These are phyloP conservation scores for Neonectria punicea DNA, from an alignment of 2,329 filamentous ascomycete species.

Conservation along the genomic window DNA sequence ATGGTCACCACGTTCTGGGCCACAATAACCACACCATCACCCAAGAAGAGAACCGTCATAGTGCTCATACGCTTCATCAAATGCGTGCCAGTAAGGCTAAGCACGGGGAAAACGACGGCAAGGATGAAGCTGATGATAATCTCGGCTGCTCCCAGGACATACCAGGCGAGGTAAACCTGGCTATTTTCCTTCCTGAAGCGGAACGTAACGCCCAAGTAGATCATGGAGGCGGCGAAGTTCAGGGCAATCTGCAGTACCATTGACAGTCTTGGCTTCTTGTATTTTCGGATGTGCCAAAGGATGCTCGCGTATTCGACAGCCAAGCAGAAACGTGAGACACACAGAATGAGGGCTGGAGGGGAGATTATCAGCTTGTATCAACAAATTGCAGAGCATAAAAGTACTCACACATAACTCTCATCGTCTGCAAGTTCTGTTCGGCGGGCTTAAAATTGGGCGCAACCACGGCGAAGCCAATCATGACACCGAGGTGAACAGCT, in stretches of 20 bases:
- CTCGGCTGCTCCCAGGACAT: constrained; percentile 64
- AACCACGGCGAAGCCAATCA: constrained; percentile 73
- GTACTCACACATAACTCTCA: constrained; percentile 53
- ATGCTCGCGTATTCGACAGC: constrained; percentile 64
- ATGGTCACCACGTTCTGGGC: constrained; percentile 61
- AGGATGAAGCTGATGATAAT: constrained; percentile 61
- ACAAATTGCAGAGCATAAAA: background rate
- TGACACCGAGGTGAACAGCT: constrained; percentile 69
- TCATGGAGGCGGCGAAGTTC: constrained; percentile 48
- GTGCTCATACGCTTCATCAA: constrained; percentile 72
- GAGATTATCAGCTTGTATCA: background rate
- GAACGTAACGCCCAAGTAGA: constrained; percentile 57
- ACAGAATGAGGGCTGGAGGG: constrained; percentile 55
- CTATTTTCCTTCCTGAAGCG: constrained; percentile 49
- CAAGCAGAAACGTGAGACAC: constrained; percentile 63
- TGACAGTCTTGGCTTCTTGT: constrained; percentile 49
- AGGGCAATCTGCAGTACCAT: constrained; percentile 50
- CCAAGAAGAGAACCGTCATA: constrained; percentile 73
- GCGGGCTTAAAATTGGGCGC: constrained; percentile 58
- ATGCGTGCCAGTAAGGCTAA: constrained; percentile 71
- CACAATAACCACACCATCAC: constrained; percentile 72
- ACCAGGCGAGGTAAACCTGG: constrained; percentile 58
- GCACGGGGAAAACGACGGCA: constrained; percentile 64
- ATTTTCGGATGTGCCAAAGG: constrained; percentile 55
- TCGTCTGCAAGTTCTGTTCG: constrained; percentile 50